Percentiles rank a stretch among this genome's conserved stretches.
Conservation (phyloP, 176 grass and related monocot species). For the Cenchrus americanus region DNA sequence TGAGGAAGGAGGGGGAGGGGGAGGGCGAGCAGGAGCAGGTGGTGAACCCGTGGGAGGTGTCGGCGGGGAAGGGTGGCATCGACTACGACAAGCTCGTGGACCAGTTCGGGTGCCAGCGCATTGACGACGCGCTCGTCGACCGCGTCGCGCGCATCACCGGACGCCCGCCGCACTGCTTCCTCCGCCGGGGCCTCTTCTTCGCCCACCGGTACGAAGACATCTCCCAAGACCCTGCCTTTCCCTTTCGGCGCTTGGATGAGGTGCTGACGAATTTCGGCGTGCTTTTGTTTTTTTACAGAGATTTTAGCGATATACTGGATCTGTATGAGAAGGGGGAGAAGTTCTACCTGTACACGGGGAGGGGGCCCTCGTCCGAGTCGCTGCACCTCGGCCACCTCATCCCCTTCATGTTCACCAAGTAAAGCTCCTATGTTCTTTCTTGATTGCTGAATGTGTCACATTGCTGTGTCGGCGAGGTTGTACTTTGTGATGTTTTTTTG, state of each 20-base stretch:
- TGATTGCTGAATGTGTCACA: neutral
- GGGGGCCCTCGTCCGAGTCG: slow-evolving; percentile 87
- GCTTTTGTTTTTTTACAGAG: slow-evolving; percentile 11
- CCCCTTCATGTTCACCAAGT: slow-evolving; percentile 99
- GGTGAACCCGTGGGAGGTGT: slow-evolving; percentile 96
- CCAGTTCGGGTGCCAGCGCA: slow-evolving; percentile 86
- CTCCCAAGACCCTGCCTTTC: neutral
- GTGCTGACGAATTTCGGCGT: neutral
- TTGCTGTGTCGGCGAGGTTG: neutral
- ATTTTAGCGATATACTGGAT: slow-evolving; percentile 78
- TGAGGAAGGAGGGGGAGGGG: neutral
- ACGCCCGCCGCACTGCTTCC: slow-evolving; percentile 66
- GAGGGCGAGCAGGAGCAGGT: slow-evolving; percentile 59
- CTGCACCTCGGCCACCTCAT: slow-evolving; percentile 90
- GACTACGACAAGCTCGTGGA: slow-evolving; percentile 98
- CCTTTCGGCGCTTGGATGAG: no score
- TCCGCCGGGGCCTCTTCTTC: slow-evolving; percentile 91
- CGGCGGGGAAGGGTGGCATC: slow-evolving; percentile 80
- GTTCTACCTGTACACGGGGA: slow-evolving; percentile 94
- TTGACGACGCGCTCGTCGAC: slow-evolving; percentile 57
- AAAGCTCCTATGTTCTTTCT: slow-evolving; percentile 14
- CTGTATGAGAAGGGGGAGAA: slow-evolving; percentile 75
- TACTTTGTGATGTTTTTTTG: neutral
- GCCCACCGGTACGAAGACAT: slow-evolving; percentile 58
- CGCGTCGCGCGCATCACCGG: slow-evolving; percentile 66